These are phyloP conservation scores for Didymella glomerata DNA, from an alignment of 2,329 filamentous ascomycete species.

Conservation along the genomic window DNA sequence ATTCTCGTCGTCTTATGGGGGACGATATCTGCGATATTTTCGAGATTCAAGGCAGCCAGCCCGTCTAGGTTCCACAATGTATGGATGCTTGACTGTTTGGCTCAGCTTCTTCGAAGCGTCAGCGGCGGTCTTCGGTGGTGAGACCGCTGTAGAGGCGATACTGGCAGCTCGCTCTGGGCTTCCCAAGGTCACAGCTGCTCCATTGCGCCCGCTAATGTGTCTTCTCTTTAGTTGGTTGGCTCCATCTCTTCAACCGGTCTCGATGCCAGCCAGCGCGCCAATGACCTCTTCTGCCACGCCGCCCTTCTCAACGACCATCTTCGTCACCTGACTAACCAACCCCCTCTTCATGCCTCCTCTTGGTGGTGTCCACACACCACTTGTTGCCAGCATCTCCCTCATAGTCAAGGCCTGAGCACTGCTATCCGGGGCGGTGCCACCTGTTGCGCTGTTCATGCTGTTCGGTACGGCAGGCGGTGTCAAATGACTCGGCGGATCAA, in stretches of 20 bases:
- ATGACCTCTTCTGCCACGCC: constrained; percentile 89
- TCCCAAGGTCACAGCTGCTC: too few species aligned
- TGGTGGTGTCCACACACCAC: constrained; percentile 85
- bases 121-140: too few species aligned
- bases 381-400: constrained; percentile 65
- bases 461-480: constrained; percentile 60
- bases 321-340: constrained; percentile 77
- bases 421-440: constrained; percentile 50
- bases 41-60: too few species aligned
- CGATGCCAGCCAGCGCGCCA: constrained; percentile 78
- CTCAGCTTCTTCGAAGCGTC: too few species aligned
- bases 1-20: too few species aligned
- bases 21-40: too few species aligned
- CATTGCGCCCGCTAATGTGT: too few species aligned
- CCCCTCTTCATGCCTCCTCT: constrained; percentile 81
- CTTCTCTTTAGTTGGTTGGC: too few species aligned
- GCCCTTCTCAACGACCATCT: constrained; percentile 76
- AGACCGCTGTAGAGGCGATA: too few species aligned
- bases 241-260: constrained; percentile 48
- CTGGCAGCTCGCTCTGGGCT: too few species aligned
- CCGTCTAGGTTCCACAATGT: too few species aligned
- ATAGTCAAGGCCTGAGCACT: constrained; percentile 53
- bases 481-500: constrained; percentile 60
- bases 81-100: too few species aligned
- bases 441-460: constrained; percentile 56